These are phyloP conservation scores for Geotrichum cucujoidarum DNA, from an alignment of 1,139 yeast species.

Conservation along the genomic window DNA sequence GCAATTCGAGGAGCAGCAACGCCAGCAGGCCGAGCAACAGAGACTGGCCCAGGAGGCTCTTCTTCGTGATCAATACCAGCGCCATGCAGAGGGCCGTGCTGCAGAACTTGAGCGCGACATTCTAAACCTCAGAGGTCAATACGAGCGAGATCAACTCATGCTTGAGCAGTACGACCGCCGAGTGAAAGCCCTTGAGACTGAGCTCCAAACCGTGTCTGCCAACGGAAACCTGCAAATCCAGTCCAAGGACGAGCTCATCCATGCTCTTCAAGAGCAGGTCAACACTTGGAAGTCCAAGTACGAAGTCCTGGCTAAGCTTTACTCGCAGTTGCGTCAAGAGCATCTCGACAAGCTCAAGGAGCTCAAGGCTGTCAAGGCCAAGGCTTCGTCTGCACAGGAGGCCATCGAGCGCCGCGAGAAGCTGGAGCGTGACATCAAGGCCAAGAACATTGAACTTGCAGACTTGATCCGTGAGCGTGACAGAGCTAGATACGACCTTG, in stretches of 20 bases:
- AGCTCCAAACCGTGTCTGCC: conserved; percentile 55
- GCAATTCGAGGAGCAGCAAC: conserved; percentile 66
- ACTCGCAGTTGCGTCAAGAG: conserved; percentile 88
- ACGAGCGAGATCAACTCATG: conserved; percentile 79
- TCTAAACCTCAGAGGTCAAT: conserved; percentile 69
- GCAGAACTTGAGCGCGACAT: conserved; percentile 81
- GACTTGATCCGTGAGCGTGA: conserved; percentile 88
- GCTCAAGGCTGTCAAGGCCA: conserved; percentile 79
- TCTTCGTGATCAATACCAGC: conserved; percentile 63
- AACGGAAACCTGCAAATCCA: conserved; percentile 71
- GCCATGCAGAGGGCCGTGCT: conserved; percentile 73
- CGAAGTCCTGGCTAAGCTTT: conserved; percentile 82
- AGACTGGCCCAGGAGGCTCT: conserved; percentile 71
- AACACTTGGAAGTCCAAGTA: conserved; percentile 79
- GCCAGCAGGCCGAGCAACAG: conserved; percentile 63
- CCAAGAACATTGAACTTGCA: conserved; percentile 83
- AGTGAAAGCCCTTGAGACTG: conserved; percentile 77
- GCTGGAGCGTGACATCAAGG: conserved; percentile 75
- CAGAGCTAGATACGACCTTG: conserved; percentile 78
- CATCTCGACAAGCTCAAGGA: conserved; percentile 75
- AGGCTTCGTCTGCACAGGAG: conserved; percentile 90
- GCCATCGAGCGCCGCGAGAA: conserved; percentile 80
- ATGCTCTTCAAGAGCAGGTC: conserved; percentile 68
- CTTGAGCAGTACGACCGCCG: conserved; percentile 84
- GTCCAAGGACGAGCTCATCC: conserved; percentile 70